phyloP scores from a whole-genome alignment of 371 early-diverging fungal genomes.

The Actinomortierella ambigua region DNA sequence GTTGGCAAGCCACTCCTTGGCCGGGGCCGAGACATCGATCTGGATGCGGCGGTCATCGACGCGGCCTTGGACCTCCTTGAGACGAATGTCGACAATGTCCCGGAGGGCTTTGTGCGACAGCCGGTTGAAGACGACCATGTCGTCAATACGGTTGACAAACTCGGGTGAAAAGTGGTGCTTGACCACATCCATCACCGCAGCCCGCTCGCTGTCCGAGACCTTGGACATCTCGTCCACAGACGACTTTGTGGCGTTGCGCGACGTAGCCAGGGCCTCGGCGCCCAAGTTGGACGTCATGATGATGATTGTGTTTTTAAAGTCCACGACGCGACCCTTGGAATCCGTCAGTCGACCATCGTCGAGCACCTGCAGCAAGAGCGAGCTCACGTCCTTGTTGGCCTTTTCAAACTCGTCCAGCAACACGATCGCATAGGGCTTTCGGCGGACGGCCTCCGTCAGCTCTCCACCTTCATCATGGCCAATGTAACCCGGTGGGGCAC shows the following conservation, averaged over 20 bases:
- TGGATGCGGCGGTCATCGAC: slow-evolving; percentile 75
- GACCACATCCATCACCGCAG: slow-evolving; percentile 67
- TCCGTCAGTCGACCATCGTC: slow-evolving; percentile 94
- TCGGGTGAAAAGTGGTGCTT: slow-evolving; percentile 88
- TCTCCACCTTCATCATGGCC: slow-evolving; percentile 86
- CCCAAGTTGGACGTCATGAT: slow-evolving; percentile 92
- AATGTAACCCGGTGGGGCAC: slow-evolving; percentile 92
- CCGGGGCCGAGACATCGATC: slow-evolving; percentile 65
- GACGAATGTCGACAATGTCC: slow-evolving; percentile 84
- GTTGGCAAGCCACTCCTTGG: slow-evolving; percentile 80
- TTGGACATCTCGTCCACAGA: slow-evolving; percentile 24
- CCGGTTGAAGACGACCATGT: slow-evolving; percentile 84
- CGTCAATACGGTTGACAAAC: slow-evolving; percentile 92
- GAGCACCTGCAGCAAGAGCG: slow-evolving; percentile 82
- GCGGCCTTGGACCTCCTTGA: slow-evolving; percentile 76
- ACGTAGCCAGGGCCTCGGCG: slow-evolving; percentile 55
- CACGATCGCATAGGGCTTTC: slow-evolving; percentile 89
- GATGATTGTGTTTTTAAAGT: slow-evolving; percentile 93
- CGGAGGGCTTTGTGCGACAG: slow-evolving; percentile 73
- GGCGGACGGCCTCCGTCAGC: slow-evolving; percentile 88
- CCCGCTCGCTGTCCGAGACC: slow-evolving; percentile 42
- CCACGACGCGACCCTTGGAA: slow-evolving; percentile 81
- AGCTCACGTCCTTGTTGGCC: slow-evolving; percentile 70
- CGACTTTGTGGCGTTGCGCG: slow-evolving; percentile 33
- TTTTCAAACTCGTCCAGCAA: slow-evolving; percentile 94